Evolutionary conservation across 495 filamentous ascomycete species (phyloP), one percentile per base, ranked within the genome.

Genomic region (Durotheca rogersii): DNA sequence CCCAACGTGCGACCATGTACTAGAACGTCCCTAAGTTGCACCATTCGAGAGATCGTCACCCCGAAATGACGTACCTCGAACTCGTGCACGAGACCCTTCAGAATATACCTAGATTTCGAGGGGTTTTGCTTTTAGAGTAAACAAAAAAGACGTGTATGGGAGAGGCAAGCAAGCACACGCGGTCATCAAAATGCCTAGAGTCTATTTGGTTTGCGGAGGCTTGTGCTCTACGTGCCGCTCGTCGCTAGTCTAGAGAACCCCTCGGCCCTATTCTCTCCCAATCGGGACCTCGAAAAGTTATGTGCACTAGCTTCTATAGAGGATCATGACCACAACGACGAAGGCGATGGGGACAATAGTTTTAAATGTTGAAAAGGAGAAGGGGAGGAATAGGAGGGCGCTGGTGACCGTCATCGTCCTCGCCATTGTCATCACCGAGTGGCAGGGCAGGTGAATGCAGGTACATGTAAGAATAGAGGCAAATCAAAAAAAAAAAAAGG

Each of bases 21-120:
- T 53, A 51, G 55, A 58, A 38, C 52, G 48, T 54, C 53, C 50
- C 51, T n/a, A n/a, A 47, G 35, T 49, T 53, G 44, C 56, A 63
- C 46, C 51, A 58, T 51, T 56, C 51, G 41, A 47, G 51, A 55
- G 51, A 55, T 51, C 38, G 37, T 33, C 45, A 41, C 30, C 46
- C 36, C 42, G 42, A 51, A n/a, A 40, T 48, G 42, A 45, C 47
- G 40, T 37, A 48, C 42, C 35, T 34, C 17, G 36, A 37, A 42
- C 36, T 46, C 47, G 18, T 41, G 32, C 41, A 56, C 12, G 33
- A 36, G 20, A 30, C 44, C 32, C 46, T 40, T 44, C 23, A 47
- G 32, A 46, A 30, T n/a, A n/a, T n/a, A n/a, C 12, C 41, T 16
- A 39, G 32, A 36, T 47, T 41, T 51, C 23, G 30, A 50, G 36